Evolutionary conservation across 257 asterid species (phyloP).

Genomic region (Solanum corneliomulleri): DNA sequence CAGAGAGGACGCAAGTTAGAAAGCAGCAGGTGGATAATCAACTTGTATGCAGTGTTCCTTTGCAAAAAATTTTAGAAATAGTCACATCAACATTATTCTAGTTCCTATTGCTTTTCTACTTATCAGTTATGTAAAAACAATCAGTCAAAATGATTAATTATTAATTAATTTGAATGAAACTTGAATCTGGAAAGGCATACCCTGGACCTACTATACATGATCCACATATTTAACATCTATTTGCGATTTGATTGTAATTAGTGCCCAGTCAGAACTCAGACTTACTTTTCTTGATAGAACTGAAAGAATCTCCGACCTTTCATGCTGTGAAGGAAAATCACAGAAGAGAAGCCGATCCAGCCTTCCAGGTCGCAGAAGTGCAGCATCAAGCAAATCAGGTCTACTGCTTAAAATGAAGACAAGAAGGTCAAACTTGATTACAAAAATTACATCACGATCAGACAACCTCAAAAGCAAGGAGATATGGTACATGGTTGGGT

Average conservation of each 20-base stretch:
- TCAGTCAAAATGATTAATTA: not conserved
- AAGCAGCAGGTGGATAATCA: not conserved
- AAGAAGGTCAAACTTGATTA: not conserved
- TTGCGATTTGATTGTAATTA: not conserved
- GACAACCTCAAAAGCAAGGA: not conserved
- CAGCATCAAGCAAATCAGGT: constrained; percentile 99
- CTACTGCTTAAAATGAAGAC: constrained; percentile 38
- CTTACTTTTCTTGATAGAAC: constrained; percentile 85
- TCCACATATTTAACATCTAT: not conserved
- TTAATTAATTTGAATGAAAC: not conserved
- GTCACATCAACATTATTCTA: not conserved
- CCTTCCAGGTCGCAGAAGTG: constrained; percentile 95
- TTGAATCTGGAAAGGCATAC: not conserved
- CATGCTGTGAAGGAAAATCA: constrained; percentile 72
- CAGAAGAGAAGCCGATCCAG: constrained; percentile 91
- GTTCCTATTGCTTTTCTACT: not conserved
- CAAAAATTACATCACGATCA: not conserved
- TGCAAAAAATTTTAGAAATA: not conserved
- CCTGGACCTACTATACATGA: not conserved
- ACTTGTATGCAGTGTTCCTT: not conserved
- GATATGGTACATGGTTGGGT: not conserved
- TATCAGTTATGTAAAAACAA: not conserved
- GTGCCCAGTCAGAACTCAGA: not conserved
- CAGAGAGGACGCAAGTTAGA: not conserved
- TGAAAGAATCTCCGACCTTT: constrained; percentile 71